Base-by-base conservation (phyloP, 441 rosid species). In the Bocquillonia castaneifolia region DNA sequence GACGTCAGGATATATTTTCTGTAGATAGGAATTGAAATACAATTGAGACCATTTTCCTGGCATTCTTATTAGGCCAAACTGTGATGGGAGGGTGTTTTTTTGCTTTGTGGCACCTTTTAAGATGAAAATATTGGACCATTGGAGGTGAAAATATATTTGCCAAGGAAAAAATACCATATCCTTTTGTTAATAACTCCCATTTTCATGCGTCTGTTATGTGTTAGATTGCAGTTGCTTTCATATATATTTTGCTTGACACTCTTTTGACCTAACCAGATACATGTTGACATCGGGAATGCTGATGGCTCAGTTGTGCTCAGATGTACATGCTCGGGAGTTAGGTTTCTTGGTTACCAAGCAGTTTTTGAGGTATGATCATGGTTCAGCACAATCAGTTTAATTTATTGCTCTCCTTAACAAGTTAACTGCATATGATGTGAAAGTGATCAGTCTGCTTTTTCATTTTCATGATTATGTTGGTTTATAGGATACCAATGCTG, bases 311-410 rank as follows among this genome's bases (percentile, higher is more conserved):
- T 92, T 75, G 44, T 79, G 75, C 83, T 92, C 73, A 87, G 96
- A 67, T 83, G 97, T 64, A 68, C 97, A 61, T 83, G 89, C 84
- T 84, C 93, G 47, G 84, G 76, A 79, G 75, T 90, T 37, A 86
- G 65, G 29, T 92, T 92, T 83, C 89, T 44, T 76, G 99, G 98
- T 51, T 94, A 82, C 80, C 91, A 79, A 78, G 91, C 98, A 71
- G 92, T 76, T 79, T 92, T 86, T 68, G 81, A 88, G 96, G 99
- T 92, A 85, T 62, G 20, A 59, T 22, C 68, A 25, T 20, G 7
- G 58, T 6, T 52, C 7, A 68, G 59, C 32, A 12, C 50, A 51
- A 63, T 66, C 47, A 62, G 44, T 59, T 60, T 73, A 31, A 57
- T 56, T 31, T 70, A 40, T 29, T 44, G 18, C 61, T 32, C 48